Evolutionary conservation across 768 basidiomycete species (phyloP).

Genomic region (Tubosaeta sp.): DNA sequence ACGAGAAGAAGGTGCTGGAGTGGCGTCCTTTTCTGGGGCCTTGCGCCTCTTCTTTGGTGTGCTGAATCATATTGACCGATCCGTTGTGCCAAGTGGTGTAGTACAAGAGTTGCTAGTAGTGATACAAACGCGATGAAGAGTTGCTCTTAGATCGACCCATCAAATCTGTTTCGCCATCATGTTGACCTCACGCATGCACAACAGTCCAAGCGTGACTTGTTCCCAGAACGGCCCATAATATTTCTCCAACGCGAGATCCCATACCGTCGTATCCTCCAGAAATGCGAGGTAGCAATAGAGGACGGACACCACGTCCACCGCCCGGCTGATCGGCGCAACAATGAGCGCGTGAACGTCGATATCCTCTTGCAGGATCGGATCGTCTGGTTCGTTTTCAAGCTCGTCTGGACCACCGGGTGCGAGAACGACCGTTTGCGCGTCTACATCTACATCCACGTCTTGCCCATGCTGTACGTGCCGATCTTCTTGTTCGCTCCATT

Average conservation of each 20-base stretch:
- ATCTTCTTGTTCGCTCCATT: background rate
- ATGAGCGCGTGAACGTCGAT: constrained; percentile 5
- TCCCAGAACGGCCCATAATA: constrained; percentile 7
- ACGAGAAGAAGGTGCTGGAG: constrained; percentile 55
- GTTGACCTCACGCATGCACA: background rate
- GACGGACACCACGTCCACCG: constrained; percentile 9
- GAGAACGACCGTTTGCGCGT: constrained; percentile 3
- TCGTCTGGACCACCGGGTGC: constrained; percentile 2
- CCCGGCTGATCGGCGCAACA: constrained; percentile 9
- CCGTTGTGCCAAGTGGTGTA: no score
- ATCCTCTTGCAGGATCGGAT: background rate
- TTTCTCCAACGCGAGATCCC: background rate
- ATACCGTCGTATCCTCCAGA: background rate
- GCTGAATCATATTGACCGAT: no score
- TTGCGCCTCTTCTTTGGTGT: constrained; percentile 60
- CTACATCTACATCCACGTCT: background rate
- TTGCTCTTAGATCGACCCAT: background rate
- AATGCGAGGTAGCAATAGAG: constrained; percentile 13
- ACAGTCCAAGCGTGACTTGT: background rate
- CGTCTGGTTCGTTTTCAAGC: background rate
- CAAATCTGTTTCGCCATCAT: background rate
- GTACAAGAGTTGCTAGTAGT: no score
- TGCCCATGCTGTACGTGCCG: background rate
- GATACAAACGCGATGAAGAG: background rate
- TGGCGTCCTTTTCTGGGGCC: constrained; percentile 61